Percentiles rank a stretch among this genome's conserved stretches.
These are phyloP conservation scores for Ajuga reptans DNA, from an alignment of 305 asterid species.

Conservation along the genomic window DNA sequence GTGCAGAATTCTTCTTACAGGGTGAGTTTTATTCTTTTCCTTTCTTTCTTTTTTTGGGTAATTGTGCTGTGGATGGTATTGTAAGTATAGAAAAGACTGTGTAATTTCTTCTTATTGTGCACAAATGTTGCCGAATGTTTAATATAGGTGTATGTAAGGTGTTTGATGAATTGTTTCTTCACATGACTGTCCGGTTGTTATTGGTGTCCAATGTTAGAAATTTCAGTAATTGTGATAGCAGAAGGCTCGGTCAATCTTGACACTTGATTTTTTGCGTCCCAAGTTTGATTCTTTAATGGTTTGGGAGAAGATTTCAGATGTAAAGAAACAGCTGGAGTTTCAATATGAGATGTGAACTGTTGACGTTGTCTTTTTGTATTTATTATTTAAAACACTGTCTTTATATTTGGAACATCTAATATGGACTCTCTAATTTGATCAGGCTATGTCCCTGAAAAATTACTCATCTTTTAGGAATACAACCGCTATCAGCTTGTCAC, in stretches of 20 bases:
- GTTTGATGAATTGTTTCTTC: conserved; percentile 28
- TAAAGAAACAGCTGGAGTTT: background rate
- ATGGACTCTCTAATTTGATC: conserved; percentile 34
- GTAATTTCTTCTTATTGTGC: background rate
- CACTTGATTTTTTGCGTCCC: background rate
- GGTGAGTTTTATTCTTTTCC: conserved; percentile 27
- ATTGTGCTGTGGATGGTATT: conserved; percentile 5
- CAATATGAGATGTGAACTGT: conserved; percentile 4
- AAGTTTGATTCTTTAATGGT: background rate
- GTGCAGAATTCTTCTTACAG: conserved; percentile 47
- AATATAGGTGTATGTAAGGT: background rate
- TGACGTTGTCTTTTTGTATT: background rate
- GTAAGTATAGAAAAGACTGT: background rate
- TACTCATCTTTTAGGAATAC: conserved; percentile 60
- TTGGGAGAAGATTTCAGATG: background rate
- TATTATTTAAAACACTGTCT: background rate
- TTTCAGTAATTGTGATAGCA: conserved; percentile 9
- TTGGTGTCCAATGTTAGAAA: background rate
- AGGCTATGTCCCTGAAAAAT: conserved; percentile 67
- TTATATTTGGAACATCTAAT: conserved; percentile 29
- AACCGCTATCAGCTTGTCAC: conserved; percentile 41
- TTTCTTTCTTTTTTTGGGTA: background rate
- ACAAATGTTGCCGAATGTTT: background rate
- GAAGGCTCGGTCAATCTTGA: background rate
- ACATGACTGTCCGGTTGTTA: conserved; percentile 5